Percentiles rank a stretch among this genome's conserved stretches.
phyloP scores from a whole-genome alignment of 2,329 filamentous ascomycete species.

The Calonectria leucothoes region DNA sequence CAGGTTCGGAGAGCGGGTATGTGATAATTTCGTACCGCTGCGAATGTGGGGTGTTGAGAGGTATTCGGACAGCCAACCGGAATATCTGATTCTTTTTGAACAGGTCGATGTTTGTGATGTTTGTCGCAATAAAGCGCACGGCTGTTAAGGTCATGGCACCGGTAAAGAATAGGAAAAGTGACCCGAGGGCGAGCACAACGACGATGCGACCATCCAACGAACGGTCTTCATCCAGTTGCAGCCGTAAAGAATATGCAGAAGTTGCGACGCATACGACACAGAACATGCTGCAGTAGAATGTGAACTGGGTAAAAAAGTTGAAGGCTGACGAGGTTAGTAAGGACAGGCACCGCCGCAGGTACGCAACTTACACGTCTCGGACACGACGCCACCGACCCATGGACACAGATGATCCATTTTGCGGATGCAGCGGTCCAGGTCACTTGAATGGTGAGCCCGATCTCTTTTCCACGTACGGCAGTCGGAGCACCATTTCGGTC shows the following conservation, averaged over 20 bases:
- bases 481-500: conserved; percentile 86
- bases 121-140: conserved; percentile 75
- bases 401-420: conserved; percentile 98
- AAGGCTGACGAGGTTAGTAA: conserved; percentile 64
- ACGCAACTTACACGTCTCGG: conserved; percentile 73
- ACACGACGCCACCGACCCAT: conserved; percentile 94
- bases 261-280: conserved; percentile 73
- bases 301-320: conserved; percentile 94
- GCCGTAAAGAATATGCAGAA: conserved; percentile 71
- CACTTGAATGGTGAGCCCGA: conserved; percentile 86
- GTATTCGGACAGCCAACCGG: conserved; percentile 80
- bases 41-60: conserved; percentile 56
- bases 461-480: conserved; percentile 92
- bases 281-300: conserved; percentile 76
- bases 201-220: conserved; percentile 70
- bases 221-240: conserved; percentile 57
- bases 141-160: conserved; percentile 81
- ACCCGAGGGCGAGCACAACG: conserved; percentile 73
- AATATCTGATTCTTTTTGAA: conserved; percentile 73
- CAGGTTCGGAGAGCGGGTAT: conserved; percentile 63
- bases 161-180: conserved; percentile 84
- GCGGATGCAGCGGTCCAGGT: conserved; percentile 82
- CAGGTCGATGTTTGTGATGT: conserved; percentile 88
- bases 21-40: conserved; percentile 64
- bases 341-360: neutral